Percentiles rank a stretch among this genome's conserved stretches.
Conservation (phyloP, 1,139 yeast genomes). For the Hemisphaericaspora xylanilytica region DNA sequence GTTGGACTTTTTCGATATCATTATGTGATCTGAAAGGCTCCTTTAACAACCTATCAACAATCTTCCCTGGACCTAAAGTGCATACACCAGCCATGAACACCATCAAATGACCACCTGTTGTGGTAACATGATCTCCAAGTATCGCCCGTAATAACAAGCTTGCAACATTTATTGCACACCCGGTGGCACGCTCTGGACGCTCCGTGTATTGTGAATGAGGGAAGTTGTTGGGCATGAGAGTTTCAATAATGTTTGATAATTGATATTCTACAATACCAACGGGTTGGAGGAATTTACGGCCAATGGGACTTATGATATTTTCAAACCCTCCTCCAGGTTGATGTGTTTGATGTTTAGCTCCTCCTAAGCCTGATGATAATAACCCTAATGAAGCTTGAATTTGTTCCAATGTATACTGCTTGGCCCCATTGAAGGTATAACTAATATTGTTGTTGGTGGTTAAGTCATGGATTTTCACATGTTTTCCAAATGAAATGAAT, state of each 20-base stretch:
- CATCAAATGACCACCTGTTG: slow-evolving; percentile 60
- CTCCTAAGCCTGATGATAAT: slow-evolving; percentile 36
- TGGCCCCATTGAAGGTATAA: slow-evolving; percentile 57
- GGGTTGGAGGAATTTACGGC: slow-evolving; percentile 45
- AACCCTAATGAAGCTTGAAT: slow-evolving; percentile 56
- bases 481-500: slow-evolving; percentile 60
- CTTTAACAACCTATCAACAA: slow-evolving; percentile 47
- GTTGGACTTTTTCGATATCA: slow-evolving; percentile 48
- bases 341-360: slow-evolving; percentile 8
- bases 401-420: slow-evolving; percentile 51
- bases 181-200: slow-evolving; percentile 61
- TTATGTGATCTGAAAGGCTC: slow-evolving; percentile 61
- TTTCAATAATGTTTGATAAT: slow-evolving; percentile 52
- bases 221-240: slow-evolving; percentile 52
- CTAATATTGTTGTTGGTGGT: slow-evolving; percentile 27
- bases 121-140: slow-evolving; percentile 36
- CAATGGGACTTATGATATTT: slow-evolving; percentile 26
- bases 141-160: slow-evolving; percentile 46
- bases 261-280: slow-evolving; percentile 55
- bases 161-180: slow-evolving; percentile 66
- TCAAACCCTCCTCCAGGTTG: slow-evolving; percentile 11
- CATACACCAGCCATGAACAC: slow-evolving; percentile 61
- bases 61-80: slow-evolving; percentile 56
- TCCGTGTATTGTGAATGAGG: slow-evolving; percentile 43
- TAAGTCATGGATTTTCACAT: slow-evolving; percentile 62